Evolutionary conservation across 2,329 filamentous ascomycete genomes (phyloP), one percentile per base, ranked within the genome.

Genomic region (Lecanicillium sp.): DNA sequence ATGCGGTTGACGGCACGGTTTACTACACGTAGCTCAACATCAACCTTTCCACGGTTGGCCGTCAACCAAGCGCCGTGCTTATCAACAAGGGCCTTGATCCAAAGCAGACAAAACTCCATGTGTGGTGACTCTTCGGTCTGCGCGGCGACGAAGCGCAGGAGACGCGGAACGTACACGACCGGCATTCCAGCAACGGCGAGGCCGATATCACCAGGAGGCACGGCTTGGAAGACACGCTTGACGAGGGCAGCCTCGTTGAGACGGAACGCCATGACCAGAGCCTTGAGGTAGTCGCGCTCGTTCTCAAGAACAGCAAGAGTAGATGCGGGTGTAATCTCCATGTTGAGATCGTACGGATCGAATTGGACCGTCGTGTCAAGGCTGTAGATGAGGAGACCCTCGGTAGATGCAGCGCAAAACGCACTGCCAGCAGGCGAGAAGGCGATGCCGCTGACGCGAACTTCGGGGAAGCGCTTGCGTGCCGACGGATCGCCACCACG

Each of bases 211-310:
- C 73, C 67, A 35, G 84, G 74, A 1, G 93, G 90, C 20, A 91
- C 84, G 2, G 81, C 78, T 67, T 94, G 85, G 69, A 95, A 97
- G 15, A 96, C 87, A 46, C 83, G 82, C 57, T 86, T 86, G 52
- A 96, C 81, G 39, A 98, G 75, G 19, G 83, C 80, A 4, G 82
- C 77, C 64, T 95, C 88, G 68, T 95, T 96, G 50, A 98, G 82
- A 5, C 94, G 86, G 75, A 98, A 98, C 1, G 90, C 86, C 93
- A 98, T 98, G 54, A 96, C 83, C 5, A 98, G 73, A 1, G 93
- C 91, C 68, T 93, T 95, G 54, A 97, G 78, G 65, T 87, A 95
- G 61, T 95, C 87, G 53, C 78, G 79, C 48, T 90, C 82, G 35
- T 67, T 71, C 49, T 84, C 75, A 26, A 86, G 70, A 9, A 84